A percentile compares a stretch with the other conserved stretches of the same genome.
These are phyloP conservation scores for Colletotrichum truncatum DNA, from an alignment of 2,329 filamentous ascomycete genomes.

Conservation along the genomic window DNA sequence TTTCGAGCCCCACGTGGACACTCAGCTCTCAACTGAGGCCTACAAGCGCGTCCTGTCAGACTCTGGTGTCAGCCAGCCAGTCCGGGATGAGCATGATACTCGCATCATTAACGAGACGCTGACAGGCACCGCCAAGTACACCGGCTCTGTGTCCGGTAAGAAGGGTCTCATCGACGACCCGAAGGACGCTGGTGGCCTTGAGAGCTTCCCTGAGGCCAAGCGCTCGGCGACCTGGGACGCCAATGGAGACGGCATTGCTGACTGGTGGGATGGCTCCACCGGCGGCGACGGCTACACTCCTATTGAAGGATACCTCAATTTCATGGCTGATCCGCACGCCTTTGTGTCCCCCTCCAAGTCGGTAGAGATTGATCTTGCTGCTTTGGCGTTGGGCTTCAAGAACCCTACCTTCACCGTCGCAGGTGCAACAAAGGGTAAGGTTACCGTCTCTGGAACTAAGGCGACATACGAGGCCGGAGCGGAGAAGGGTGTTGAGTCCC, in stretches of 20 bases:
- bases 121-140: conserved; percentile 39
- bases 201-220: conserved; percentile 39
- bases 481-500: conserved; percentile 28
- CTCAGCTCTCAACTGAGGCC: conserved; percentile 41
- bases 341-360: conserved; percentile 38
- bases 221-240: conserved; percentile 41
- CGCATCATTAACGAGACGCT: conserved; percentile 43
- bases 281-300: conserved; percentile 41
- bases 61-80: conserved; percentile 40
- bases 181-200: conserved; percentile 42
- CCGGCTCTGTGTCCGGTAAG: conserved; percentile 39
- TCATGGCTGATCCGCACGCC: conserved; percentile 44
- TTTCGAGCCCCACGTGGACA: conserved; percentile 40
- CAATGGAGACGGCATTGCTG: conserved; percentile 43
- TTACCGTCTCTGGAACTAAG: conserved; percentile 26
- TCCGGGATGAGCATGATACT: conserved; percentile 41
- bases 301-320: conserved; percentile 44
- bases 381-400: conserved; percentile 35
- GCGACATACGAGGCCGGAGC: conserved; percentile 30
- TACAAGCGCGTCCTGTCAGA: conserved; percentile 46
- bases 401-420: conserved; percentile 28
- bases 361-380: conserved; percentile 36
- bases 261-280: conserved; percentile 45
- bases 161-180: conserved; percentile 44
- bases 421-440: conserved; percentile 25